Conservation (phyloP, 2,329 filamentous ascomycete species). For the Grosmannia clavigera region DNA sequence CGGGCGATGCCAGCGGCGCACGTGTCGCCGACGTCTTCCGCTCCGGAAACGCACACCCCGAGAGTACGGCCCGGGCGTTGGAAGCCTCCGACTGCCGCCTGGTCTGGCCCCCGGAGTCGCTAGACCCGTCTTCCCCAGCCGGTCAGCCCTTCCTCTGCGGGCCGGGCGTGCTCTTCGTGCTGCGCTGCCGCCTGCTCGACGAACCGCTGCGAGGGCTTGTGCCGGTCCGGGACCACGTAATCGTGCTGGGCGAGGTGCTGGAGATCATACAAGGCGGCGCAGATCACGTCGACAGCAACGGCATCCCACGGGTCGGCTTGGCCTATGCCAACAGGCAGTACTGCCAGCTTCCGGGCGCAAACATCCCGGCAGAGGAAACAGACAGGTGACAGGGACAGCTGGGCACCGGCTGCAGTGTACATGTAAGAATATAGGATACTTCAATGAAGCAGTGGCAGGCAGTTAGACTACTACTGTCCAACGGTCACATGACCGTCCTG, state of each 20-base stretch:
- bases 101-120: slow-evolving; percentile 16
- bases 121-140: slow-evolving; percentile 10
- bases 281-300: slow-evolving; percentile 11
- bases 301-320: slow-evolving; percentile 27
- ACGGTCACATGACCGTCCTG: not conserved
- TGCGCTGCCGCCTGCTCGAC: slow-evolving; percentile 21
- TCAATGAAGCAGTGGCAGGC: no score
- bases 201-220: slow-evolving; percentile 28
- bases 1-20: slow-evolving; percentile 33
- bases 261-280: slow-evolving; percentile 25
- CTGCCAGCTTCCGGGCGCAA: slow-evolving; percentile 24
- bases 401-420: not conserved
- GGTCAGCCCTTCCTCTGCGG: slow-evolving; percentile 26
- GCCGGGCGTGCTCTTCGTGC: slow-evolving; percentile 38
- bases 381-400: not conserved
- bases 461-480: no score
- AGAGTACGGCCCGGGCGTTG: slow-evolving; percentile 13
- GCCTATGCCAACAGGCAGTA: slow-evolving; percentile 38
- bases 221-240: slow-evolving; percentile 37
- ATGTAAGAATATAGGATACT: no score
- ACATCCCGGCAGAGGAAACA: not conserved
- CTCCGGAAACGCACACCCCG: slow-evolving; percentile 28
- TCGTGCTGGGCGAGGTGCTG: slow-evolving; percentile 38
- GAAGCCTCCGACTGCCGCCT: slow-evolving; percentile 21
- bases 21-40: slow-evolving; percentile 39